Base-by-base conservation (phyloP, 192 early-diverging fungal genomes). In the Entomortierella lignicola region DNA sequence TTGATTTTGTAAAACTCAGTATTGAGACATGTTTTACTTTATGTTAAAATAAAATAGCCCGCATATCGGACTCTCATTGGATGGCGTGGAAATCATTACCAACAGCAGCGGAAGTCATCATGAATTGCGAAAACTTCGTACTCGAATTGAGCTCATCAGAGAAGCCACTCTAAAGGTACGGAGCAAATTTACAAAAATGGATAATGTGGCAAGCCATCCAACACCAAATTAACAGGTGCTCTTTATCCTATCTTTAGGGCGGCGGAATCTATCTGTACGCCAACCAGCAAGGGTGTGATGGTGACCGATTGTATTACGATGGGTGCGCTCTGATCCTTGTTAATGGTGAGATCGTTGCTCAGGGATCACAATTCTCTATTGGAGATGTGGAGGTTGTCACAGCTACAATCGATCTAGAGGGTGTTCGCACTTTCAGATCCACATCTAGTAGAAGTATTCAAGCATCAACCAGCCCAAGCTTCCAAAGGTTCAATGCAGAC, bases 61-160 rank as follows among this genome's bases (percentile, higher is more conserved):
- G 15, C 97, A 99, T 72, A 98, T 98, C 63, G 84, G 85, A 0
- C 93, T 98, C 90, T 90, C 92, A 1, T 77, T 99, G 70, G 96
- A 96, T 72, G 98, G 98, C 12, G 97, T 98, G 1, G 98, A 99
- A 72, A 94, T 99, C 43, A 94, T 99, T 54, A 89, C 91, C 44
- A 99, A 99, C 72, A 95, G 95, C 73, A 96, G 94, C 80, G 96
- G 94, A 63, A 94, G 91, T 72, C 98, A 99, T 86, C 97, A 98
- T 74, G 97, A 99, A 81, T 87, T 99, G 55, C 89, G 93, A 58
- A 99, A 99, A 80, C 88, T 99, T 6, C 81, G 91, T 27, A 87
- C 86, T 0, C 91, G 98, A 34, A 81, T 99, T 15, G 93, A 97
- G 27, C 84, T 99, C 60, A 95, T 99, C 31, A 82, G 87, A 2